These are phyloP conservation scores for Magnusiomyces suaveolens DNA, from an alignment of 1,139 yeast species.

Conservation along the genomic window DNA sequence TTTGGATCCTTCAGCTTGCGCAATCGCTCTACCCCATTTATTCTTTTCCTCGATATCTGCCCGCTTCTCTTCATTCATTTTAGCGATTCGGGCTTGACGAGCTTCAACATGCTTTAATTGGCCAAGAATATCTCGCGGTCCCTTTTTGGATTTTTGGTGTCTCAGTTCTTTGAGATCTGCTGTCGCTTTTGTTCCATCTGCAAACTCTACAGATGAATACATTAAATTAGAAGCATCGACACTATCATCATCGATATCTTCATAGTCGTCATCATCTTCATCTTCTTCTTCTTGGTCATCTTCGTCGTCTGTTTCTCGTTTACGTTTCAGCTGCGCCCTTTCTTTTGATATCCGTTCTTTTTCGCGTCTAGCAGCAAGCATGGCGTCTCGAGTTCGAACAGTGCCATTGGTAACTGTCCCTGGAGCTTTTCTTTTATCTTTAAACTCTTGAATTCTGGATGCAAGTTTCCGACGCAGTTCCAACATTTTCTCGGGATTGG, in stretches of 20 bases:
- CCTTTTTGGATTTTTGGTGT: constrained; percentile 54
- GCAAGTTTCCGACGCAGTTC: constrained; percentile 66
- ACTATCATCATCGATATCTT: constrained; percentile 20
- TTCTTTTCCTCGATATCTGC: constrained; percentile 56
- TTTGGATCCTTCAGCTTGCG: constrained; percentile 81
- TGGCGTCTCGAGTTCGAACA: constrained; percentile 47
- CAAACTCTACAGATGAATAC: constrained; percentile 74
- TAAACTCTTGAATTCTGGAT: constrained; percentile 55
- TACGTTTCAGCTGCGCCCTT: constrained; percentile 33
- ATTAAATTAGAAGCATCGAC: constrained; percentile 38
- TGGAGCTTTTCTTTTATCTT: constrained; percentile 83
- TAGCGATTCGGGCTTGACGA: constrained; percentile 55
- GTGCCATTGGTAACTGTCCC: constrained; percentile 76
- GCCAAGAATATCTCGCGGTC: constrained; percentile 82
- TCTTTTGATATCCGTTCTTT: constrained; percentile 37
- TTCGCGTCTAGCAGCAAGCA: constrained; percentile 33
- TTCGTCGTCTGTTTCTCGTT: constrained; percentile 13
- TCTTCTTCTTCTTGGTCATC: constrained; percentile 18
- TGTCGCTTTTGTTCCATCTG: constrained; percentile 74
- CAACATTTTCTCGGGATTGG: constrained; percentile 35
- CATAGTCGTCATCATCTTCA: constrained; percentile 7
- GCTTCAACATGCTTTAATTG: constrained; percentile 69
- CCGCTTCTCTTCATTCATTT: constrained; percentile 56
- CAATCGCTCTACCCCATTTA: constrained; percentile 75
- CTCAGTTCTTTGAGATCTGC: constrained; percentile 61